Evolutionary conservation across 2,329 filamentous ascomycete genomes (phyloP), one percentile per base, ranked within the genome.

Genomic region (Colletotrichum magnum): DNA sequence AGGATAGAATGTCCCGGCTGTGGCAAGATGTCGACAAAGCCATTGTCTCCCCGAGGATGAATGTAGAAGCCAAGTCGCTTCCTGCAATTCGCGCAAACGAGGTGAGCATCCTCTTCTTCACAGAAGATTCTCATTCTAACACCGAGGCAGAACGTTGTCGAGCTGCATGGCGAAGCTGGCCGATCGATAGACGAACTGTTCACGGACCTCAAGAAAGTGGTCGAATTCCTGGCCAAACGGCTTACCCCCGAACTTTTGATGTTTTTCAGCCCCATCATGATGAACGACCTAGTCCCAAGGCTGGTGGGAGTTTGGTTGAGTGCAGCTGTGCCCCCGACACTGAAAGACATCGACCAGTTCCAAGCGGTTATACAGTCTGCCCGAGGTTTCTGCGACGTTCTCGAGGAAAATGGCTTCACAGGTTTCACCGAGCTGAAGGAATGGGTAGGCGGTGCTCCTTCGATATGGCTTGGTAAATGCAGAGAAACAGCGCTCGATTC

Each of bases 401-500:
- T 98, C 7, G 85, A 89, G 43, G 80, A 83, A 7, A 83, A 91
- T 18, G 86, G 88, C 0, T 95, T 93, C 86, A 84, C 86, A 16
- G 86, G 86, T 5, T 84, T 88, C 56, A 83, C 86, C 15, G 88
- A 91, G 39, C 81, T 99, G 45, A 85, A 88, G 52, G 89, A 93
- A 26, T 99, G 96, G 95, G 90, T 94, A 0, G 88, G 91, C 48
- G 90, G 92, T 70, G 92, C 94, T 1, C 93, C 94, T 0, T 89
- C 90, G 66, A 90, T 94, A 28, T 99, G 96, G 96, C 86, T 98
- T 15, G 89, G 89, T 2, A 95, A 94, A 77, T 92, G 94, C 72
- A 90, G 93, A 75, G 94, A 97, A 75, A 90, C 87, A 41, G 91
- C 94, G 0, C 86, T 99, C 26, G 92, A 95, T 70, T 87, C 88